Evolutionary conservation across 371 early-diverging fungal species (phyloP).

Genomic region (Syncephalis fuscata): DNA sequence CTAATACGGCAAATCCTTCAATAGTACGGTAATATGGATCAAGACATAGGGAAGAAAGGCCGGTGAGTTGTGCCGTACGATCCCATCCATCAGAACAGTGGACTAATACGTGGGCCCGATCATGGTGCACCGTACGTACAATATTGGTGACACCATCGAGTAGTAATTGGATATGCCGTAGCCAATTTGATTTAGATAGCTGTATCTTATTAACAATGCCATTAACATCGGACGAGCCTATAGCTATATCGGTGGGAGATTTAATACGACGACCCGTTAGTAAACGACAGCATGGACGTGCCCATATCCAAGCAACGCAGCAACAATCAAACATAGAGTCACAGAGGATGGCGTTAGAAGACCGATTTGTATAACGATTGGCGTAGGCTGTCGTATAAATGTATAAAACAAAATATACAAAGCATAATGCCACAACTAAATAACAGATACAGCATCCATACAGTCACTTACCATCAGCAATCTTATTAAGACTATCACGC

Average conservation of each 20-base stretch:
- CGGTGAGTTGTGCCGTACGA: conserved; percentile 86
- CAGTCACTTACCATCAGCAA: conserved; percentile 52
- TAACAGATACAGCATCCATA: too few species aligned
- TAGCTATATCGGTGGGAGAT: conserved; percentile 12
- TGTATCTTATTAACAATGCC: conserved; percentile 28
- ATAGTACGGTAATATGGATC: conserved; percentile 93
- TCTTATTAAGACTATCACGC: conserved; percentile 66
- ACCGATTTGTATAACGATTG: neutral
- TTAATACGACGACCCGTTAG: neutral
- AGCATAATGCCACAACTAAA: neutral
- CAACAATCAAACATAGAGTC: neutral
- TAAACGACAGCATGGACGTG: neutral
- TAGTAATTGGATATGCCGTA: conserved; percentile 65
- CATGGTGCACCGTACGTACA: conserved; percentile 60
- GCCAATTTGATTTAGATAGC: conserved; percentile 64
- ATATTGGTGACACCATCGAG: conserved; percentile 67
- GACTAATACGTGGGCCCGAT: conserved; percentile 74
- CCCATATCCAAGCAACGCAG: neutral
- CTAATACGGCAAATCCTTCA: conserved; percentile 69
- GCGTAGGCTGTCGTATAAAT: neutral
- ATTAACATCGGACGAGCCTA: conserved; percentile 29
- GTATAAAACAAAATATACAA: neutral
- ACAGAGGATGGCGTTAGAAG: neutral
- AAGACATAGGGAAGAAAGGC: conserved; percentile 74
- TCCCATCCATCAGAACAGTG: conserved; percentile 99